Evolutionary conservation across 2,329 filamentous ascomycete species (phyloP), one percentile per base, ranked within the genome.

Genomic region (Stagonosporopsis cucurbitacearum): DNA sequence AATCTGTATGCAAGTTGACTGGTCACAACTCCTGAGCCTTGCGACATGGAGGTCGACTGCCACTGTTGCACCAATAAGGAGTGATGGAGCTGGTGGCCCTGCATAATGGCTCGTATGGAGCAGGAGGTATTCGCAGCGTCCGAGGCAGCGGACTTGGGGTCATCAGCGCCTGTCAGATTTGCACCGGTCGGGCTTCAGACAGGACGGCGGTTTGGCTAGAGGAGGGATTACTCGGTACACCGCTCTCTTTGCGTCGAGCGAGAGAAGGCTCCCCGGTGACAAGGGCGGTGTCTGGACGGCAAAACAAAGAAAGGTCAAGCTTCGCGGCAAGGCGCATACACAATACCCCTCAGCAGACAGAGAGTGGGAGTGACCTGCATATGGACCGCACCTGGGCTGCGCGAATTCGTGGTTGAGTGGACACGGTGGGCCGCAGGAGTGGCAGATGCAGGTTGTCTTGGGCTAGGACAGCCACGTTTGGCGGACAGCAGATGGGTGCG

Each of bases 341-440:
- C 45, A 41, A 35, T 46, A 50, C 47, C 53, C 53, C 53, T 50
- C 53, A 56, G 19, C 42, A 50, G 28, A 28, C 40, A 20, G 53
- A 26, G 40, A 47, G 53, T 42, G 47, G 42, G 53, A 37, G 53
- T 26, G 47, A 47, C 53, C 53, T 56, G 53, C 53, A 56, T 56
- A 56, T 56, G 42, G 53, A 51, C 53, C 53, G 39, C 42, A 56
- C 47, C 53, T 36, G 45, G 53, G 47, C 53, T 51, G 42, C 53
- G 53, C 53, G 47, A 47, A 56, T 51, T 56, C 42, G 32, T 30
- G 39, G 30, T 43, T 43, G 47, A 56, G 53, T 56, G 53, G 53
- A 50, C n/a, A n/a, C n/a, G n/a, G n/a, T n/a, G n/a, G n/a, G n/a
- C 15, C 53, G 47, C 46, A 56, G 53, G 47, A 50, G 30, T 50